Conservation (phyloP, 768 basidiomycete genomes). For the Boletus sp. region DNA sequence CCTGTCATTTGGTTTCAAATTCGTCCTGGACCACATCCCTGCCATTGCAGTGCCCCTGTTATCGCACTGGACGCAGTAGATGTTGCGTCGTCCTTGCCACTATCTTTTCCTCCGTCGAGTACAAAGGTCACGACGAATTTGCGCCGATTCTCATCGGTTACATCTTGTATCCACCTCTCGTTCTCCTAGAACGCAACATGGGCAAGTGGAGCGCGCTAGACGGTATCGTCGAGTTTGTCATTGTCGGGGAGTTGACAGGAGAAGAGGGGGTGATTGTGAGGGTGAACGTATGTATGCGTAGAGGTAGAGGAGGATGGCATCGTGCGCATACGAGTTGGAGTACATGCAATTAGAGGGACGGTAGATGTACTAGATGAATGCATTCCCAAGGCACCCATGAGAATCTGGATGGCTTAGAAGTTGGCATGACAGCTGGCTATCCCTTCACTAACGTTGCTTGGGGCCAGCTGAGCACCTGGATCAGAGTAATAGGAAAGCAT, state of each 20-base stretch:
- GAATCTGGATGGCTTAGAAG: too few species aligned
- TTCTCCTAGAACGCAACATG: constrained; percentile 82
- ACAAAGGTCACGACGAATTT: constrained; percentile 3
- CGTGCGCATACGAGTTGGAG: too few species aligned
- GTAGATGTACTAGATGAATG: too few species aligned
- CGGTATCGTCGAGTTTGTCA: constrained; percentile 59
- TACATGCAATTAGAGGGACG: too few species aligned
- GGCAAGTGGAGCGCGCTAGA: constrained; percentile 63
- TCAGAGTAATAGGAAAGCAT: too few species aligned
- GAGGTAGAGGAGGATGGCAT: too few species aligned
- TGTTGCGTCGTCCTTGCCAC: not conserved
- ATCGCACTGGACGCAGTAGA: constrained; percentile 3
- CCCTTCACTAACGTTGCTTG: too few species aligned
- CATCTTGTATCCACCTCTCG: constrained; percentile 52
- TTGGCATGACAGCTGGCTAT: too few species aligned
- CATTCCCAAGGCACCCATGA: too few species aligned
- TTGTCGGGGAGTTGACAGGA: constrained; percentile 52
- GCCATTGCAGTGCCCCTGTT: not conserved
- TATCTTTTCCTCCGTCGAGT: constrained; percentile 13
- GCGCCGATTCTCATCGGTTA: constrained; percentile 1
- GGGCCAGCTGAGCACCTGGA: too few species aligned
- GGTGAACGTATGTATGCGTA: constrained; percentile 7
- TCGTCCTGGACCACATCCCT: too few species aligned
- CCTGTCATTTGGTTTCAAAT: too few species aligned
- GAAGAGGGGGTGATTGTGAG: constrained; percentile 27